Evolutionary conservation across 345 rosid genomes (phyloP).

Genomic region (Moringa oleifera): DNA sequence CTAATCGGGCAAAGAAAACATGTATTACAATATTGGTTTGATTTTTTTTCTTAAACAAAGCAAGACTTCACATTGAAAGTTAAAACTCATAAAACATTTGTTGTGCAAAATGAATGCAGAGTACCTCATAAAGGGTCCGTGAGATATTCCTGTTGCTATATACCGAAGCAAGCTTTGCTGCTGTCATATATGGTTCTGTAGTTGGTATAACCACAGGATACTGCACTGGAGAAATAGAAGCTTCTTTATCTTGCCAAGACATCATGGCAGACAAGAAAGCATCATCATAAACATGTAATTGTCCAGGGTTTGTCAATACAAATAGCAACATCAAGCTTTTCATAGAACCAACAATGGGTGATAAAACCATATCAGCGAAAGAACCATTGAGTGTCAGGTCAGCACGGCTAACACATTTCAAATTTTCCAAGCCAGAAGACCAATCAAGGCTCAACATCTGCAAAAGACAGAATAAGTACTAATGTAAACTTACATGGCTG

Average conservation of each 20-base stretch:
- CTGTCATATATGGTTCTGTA: slow-evolving; percentile 55
- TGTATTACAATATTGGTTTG: slow-evolving; percentile 4
- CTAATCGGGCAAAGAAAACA: slow-evolving; percentile 36
- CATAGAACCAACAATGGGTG: slow-evolving; percentile 40
- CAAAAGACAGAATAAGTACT: slow-evolving; percentile 15
- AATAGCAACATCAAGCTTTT: slow-evolving; percentile 31
- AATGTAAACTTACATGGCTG: neutral
- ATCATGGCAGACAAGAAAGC: slow-evolving; percentile 43
- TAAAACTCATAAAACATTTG: neutral
- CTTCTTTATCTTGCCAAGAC: slow-evolving; percentile 40
- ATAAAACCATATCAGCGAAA: slow-evolving; percentile 76
- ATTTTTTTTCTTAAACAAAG: neutral
- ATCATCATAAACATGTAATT: slow-evolving; percentile 59
- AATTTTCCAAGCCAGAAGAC: slow-evolving; percentile 55
- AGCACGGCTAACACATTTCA: slow-evolving; percentile 55
- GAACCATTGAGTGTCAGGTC: slow-evolving; percentile 72
- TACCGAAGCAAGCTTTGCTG: slow-evolving; percentile 40
- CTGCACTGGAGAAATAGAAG: slow-evolving; percentile 40
- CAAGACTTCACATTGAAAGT: neutral
- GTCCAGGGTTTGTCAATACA: slow-evolving; percentile 72
- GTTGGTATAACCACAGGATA: slow-evolving; percentile 56
- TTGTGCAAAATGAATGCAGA: neutral
- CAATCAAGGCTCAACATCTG: slow-evolving; percentile 76
- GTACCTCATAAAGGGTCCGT: slow-evolving; percentile 55
- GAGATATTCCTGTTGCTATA: slow-evolving; percentile 34